A percentile compares a stretch with the other conserved stretches of the same genome.
These are phyloP conservation scores for Malbranchea zuffiana DNA, from an alignment of 2,329 filamentous ascomycete genomes.

Conservation along the genomic window DNA sequence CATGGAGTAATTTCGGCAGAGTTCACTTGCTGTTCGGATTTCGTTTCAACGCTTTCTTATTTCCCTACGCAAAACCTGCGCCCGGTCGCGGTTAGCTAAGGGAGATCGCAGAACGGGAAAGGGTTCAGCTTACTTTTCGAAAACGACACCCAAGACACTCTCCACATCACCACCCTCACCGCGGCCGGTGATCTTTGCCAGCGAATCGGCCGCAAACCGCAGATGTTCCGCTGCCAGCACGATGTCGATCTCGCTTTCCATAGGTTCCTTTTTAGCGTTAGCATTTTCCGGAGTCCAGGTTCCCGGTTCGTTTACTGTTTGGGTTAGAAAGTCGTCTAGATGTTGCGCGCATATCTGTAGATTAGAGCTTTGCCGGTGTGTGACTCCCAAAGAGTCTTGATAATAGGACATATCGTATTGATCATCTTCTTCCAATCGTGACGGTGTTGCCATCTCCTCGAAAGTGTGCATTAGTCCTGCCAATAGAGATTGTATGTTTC, in stretches of 20 bases:
- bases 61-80: slow-evolving; percentile 14
- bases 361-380: slow-evolving; percentile 75
- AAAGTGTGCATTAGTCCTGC: slow-evolving; percentile 58
- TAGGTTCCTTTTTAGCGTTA: slow-evolving; percentile 11
- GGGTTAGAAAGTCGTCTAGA: slow-evolving; percentile 60
- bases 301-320: slow-evolving; percentile 32
- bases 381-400: slow-evolving; percentile 80
- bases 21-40: neutral
- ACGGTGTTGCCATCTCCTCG: slow-evolving; percentile 33
- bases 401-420: slow-evolving; percentile 53
- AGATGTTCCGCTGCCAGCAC: slow-evolving; percentile 85
- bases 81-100: neutral
- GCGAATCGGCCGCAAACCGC: slow-evolving; percentile 63
- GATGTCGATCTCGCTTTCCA: slow-evolving; percentile 51
- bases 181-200: slow-evolving; percentile 79
- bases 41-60: slow-evolving; percentile 2
- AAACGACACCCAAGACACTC: slow-evolving; percentile 90
- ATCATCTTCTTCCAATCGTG: slow-evolving; percentile 25
- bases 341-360: slow-evolving; percentile 61
- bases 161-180: slow-evolving; percentile 84
- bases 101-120: slow-evolving; percentile 35
- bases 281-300: slow-evolving; percentile 6
- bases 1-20: neutral
- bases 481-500: slow-evolving; percentile 59
- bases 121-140: slow-evolving; percentile 67